Evolutionary conservation across 257 asterid species (phyloP).

Genomic region (Striga asiatica): DNA sequence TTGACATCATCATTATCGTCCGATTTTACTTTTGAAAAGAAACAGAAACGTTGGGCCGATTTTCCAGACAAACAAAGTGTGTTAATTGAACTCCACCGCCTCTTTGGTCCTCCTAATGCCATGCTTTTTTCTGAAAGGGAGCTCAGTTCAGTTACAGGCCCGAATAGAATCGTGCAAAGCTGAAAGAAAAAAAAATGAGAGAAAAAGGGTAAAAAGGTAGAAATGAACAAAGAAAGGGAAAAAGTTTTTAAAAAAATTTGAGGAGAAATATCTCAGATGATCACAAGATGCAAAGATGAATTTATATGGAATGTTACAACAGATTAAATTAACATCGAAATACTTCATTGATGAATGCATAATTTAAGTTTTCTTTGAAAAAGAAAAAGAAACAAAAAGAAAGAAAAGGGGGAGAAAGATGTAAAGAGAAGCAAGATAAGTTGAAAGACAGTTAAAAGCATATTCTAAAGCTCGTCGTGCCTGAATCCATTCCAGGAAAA

Average conservation of each 20-base stretch:
- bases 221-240: slow-evolving; percentile 2
- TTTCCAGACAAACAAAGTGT: slow-evolving; percentile 50
- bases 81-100: slow-evolving; percentile 60
- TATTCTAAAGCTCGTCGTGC: too few relatives aligned
- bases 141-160: slow-evolving; percentile 25
- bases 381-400: too few relatives aligned
- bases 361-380: too few relatives aligned
- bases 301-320: too few relatives aligned
- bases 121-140: slow-evolving; percentile 30
- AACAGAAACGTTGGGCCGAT: slow-evolving; percentile 61
- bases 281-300: too few relatives aligned
- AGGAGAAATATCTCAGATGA: not conserved
- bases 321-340: too few relatives aligned
- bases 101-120: slow-evolving; percentile 57
- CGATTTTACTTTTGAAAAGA: slow-evolving; percentile 68
- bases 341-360: too few relatives aligned
- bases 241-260: not conserved
- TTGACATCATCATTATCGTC: slow-evolving; percentile 40
- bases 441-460: too few relatives aligned
- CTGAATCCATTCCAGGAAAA: too few relatives aligned
- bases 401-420: too few relatives aligned
- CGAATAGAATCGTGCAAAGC: slow-evolving; percentile 26
- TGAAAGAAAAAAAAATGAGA: slow-evolving; percentile 21
- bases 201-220: not conserved
- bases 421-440: too few relatives aligned